phyloP scores from a whole-genome alignment of 306 rosid genomes.

The Adenanthera pavonina region DNA sequence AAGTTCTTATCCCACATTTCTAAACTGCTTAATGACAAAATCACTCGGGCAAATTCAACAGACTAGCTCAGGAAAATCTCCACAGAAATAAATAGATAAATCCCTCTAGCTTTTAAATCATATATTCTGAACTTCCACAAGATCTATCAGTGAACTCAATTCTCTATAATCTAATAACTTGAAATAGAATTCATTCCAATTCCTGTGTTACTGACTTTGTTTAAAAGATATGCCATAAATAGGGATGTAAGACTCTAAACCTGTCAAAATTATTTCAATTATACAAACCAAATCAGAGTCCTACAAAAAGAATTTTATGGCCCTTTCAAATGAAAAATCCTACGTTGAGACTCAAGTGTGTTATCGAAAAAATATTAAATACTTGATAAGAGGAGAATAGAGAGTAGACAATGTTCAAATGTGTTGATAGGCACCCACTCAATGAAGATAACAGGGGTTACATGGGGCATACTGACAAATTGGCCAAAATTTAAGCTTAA shows the following conservation, averaged over 20 bases:
- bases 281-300: too few species aligned
- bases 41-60: constrained; percentile 10
- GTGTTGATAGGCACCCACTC: not conserved
- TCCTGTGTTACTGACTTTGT: not conserved
- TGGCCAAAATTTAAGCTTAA: not conserved
- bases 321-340: not conserved
- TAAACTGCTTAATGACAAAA: constrained; percentile 1
- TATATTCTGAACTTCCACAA: constrained; percentile 20
- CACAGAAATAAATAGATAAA: not conserved
- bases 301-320: not conserved
- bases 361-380: not conserved
- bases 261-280: not conserved
- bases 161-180: not conserved
- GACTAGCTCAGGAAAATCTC: constrained; percentile 10
- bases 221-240: not conserved
- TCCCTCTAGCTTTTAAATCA: constrained; percentile 22
- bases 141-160: not conserved
- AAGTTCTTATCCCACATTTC: constrained; percentile 12
- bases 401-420: not conserved
- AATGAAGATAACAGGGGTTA: not conserved
- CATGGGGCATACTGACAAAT: not conserved
- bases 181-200: not conserved
- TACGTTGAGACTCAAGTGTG: not conserved
- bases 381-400: not conserved
- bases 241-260: not conserved